Evolutionary conservation across 352 stramenopile genomes (phyloP).

Genomic region (Phytophthora brassicae): DNA sequence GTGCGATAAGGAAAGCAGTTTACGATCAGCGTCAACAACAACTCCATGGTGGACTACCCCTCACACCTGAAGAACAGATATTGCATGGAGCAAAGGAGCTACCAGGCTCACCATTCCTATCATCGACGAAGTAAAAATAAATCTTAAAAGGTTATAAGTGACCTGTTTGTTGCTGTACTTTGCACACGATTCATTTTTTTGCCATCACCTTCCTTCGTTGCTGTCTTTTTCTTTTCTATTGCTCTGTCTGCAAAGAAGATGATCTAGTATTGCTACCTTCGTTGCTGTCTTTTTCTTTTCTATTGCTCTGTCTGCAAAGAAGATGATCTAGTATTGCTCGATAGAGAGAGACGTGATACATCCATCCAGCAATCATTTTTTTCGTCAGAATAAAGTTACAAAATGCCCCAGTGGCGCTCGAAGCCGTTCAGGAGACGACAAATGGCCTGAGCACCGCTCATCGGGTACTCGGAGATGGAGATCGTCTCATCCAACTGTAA

Average conservation of each 20-base stretch:
- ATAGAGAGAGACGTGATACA: constrained; percentile 15
- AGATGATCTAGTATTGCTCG: background rate
- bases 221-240: constrained; percentile 15
- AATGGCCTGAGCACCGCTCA: constrained; percentile 97
- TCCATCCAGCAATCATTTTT: background rate
- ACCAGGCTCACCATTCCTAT: constrained; percentile 41
- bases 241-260: background rate
- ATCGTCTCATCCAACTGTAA: constrained; percentile 95
- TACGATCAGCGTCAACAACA: constrained; percentile 94
- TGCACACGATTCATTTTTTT: constrained; percentile 14
- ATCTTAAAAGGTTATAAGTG: background rate
- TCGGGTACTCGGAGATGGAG: constrained; percentile 97
- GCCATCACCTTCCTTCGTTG: background rate
- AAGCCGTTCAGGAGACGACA: constrained; percentile 96
- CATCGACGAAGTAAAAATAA: background rate
- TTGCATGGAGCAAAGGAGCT: constrained; percentile 91
- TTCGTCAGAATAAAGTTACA: constrained; percentile 73
- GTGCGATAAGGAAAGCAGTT: constrained; percentile 99
- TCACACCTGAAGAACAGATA: constrained; percentile 91
- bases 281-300: constrained; percentile 6
- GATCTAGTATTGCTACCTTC: too few species aligned
- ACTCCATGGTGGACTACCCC: constrained; percentile 82
- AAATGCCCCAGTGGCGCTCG: constrained; percentile 98
- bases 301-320: constrained; percentile 13
- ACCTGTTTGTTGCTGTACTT: too few species aligned